Evolutionary conservation across 1,284 basidiomycete genomes (phyloP).

Genomic region (Ganoderma lucidum): DNA sequence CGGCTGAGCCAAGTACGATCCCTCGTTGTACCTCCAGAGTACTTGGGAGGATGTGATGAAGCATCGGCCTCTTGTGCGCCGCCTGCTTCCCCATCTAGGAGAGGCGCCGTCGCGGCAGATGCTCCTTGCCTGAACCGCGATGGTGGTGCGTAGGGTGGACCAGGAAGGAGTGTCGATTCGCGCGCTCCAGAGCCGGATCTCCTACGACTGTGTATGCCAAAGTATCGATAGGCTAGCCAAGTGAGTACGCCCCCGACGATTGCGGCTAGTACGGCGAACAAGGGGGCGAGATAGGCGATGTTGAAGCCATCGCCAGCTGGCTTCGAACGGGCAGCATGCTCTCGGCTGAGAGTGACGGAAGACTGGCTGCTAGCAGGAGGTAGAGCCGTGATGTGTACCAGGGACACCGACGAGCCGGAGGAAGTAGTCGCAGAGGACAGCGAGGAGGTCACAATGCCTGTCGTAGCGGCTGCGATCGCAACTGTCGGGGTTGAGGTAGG

Average conservation of each 20-base stretch:
- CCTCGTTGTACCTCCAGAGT: no score
- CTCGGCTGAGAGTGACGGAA: conserved; percentile 37
- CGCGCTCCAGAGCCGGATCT: conserved; percentile 12
- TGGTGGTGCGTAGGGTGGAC: conserved; percentile 48
- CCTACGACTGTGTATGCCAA: conserved; percentile 21
- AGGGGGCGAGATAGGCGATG: conserved; percentile 48
- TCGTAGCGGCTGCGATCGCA: neutral
- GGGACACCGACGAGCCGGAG: conserved; percentile 20
- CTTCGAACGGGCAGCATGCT: conserved; percentile 19
- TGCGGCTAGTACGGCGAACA: conserved; percentile 49
- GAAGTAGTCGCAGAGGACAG: conserved; percentile 10
- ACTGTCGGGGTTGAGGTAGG: neutral
- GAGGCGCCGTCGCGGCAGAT: neutral
- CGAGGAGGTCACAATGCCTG: neutral
- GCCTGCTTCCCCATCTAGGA: conserved; percentile 5
- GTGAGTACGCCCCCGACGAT: conserved; percentile 43
- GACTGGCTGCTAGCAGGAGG: conserved; percentile 44
- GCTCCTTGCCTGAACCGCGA: conserved; percentile 15
- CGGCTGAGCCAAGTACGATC: conserved; percentile 25
- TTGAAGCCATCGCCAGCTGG: conserved; percentile 37
- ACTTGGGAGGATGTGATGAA: neutral
- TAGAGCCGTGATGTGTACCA: conserved; percentile 47
- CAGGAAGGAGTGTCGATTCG: conserved; percentile 41
- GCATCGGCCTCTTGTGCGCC: neutral
- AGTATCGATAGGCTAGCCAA: conserved; percentile 38